Conservation (phyloP, 495 filamentous ascomycete species). For the Darksidea phi region DNA sequence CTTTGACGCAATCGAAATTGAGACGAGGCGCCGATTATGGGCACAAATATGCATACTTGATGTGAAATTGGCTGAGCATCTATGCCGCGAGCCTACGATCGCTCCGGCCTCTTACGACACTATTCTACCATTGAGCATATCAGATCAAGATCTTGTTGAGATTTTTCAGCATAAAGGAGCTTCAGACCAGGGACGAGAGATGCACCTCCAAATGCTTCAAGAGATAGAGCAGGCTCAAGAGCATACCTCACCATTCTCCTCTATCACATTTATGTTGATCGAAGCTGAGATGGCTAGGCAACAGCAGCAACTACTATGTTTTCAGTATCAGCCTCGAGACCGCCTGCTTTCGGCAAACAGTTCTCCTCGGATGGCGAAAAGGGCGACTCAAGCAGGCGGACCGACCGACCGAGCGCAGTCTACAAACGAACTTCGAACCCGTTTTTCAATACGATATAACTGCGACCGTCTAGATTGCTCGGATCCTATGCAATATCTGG, state of each 20-base stretch:
- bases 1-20: constrained; percentile 22
- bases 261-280: constrained; percentile 17
- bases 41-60: constrained; percentile 32
- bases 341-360: neutral
- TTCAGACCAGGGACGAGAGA: neutral
- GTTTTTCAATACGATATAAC: constrained; percentile 11
- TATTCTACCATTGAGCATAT: constrained; percentile 22
- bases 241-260: constrained; percentile 19
- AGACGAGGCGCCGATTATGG: constrained; percentile 24
- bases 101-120: constrained; percentile 19
- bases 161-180: constrained; percentile 8
- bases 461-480: constrained; percentile 5
- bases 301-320: constrained; percentile 6
- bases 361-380: constrained; percentile 1
- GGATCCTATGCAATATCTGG: constrained; percentile 19
- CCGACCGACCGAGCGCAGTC: constrained; percentile 1
- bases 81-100: constrained; percentile 30
- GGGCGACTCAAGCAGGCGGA: too few species aligned
- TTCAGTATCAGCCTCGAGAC: constrained; percentile 13
- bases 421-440: constrained; percentile 9
- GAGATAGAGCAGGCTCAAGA: constrained; percentile 21
- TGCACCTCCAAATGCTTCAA: constrained; percentile 8
- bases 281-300: constrained; percentile 20
- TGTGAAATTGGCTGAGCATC: constrained; percentile 19
- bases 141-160: constrained; percentile 17